Conservation (phyloP, 2,329 filamentous ascomycete genomes). For the Tolypocladium ovalisporum region DNA sequence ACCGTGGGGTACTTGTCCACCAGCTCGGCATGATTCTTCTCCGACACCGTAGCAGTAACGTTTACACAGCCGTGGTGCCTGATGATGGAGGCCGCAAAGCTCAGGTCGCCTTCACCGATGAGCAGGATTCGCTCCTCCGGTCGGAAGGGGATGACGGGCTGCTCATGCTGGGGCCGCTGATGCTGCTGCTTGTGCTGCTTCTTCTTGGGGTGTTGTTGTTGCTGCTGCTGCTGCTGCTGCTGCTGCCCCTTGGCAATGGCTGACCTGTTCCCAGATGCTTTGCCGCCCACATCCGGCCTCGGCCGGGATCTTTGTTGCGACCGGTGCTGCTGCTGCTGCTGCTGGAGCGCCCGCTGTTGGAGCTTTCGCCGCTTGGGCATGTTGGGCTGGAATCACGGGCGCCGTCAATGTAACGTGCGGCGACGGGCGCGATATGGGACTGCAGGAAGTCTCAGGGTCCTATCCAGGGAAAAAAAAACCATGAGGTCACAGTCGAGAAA, state of each 20-base stretch:
- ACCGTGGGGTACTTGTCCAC: slow-evolving; percentile 66
- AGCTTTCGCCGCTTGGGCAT: slow-evolving; percentile 10
- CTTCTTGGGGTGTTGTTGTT: slow-evolving; percentile 4
- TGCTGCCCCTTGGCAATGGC: slow-evolving; percentile 1
- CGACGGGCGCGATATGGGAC: not conserved
- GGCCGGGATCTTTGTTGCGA: slow-evolving; percentile 3
- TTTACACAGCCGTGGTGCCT: slow-evolving; percentile 54
- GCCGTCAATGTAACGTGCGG: not conserved
- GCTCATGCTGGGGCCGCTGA: slow-evolving; percentile 14
- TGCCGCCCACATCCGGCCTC: slow-evolving; percentile 6
- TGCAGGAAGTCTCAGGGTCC: not conserved
- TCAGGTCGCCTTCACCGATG: slow-evolving; percentile 72
- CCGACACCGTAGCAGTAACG: slow-evolving; percentile 60
- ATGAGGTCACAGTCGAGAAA: not conserved
- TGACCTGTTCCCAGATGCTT: slow-evolving; percentile 3
- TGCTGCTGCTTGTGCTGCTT: slow-evolving; percentile 8
- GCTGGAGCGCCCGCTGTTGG: slow-evolving; percentile 2
- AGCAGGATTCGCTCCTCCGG: slow-evolving; percentile 60
- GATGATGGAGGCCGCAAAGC: slow-evolving; percentile 59
- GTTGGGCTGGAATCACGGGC: not conserved
- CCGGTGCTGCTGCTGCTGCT: slow-evolving; percentile 2
- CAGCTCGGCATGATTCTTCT: slow-evolving; percentile 46
- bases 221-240: not conserved
- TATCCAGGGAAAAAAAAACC: not conserved
- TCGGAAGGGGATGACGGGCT: slow-evolving; percentile 55